A percentile compares a stretch with the other conserved stretches of the same genome.
These are phyloP conservation scores for Ajuga chamaepitys DNA, from an alignment of 257 asterid species.

Conservation along the genomic window DNA sequence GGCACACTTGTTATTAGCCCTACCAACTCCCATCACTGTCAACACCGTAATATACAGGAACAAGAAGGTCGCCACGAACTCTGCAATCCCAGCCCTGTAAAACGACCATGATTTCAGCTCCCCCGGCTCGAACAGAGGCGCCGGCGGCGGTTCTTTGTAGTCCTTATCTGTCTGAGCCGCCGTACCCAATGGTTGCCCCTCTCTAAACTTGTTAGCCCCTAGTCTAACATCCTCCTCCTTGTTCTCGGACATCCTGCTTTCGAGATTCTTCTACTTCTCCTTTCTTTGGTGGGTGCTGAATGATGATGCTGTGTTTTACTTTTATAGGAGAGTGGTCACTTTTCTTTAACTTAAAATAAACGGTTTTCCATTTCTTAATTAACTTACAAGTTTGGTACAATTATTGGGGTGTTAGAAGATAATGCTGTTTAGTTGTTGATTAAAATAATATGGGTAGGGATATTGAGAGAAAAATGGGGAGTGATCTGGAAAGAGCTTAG, in stretches of 20 bases:
- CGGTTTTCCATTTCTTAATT: constrained; percentile 4
- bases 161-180: constrained; percentile 62
- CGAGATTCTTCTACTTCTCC: neutral
- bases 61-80: constrained; percentile 62
- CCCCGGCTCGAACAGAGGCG: constrained; percentile 59
- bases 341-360: neutral
- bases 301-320: neutral
- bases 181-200: constrained; percentile 55
- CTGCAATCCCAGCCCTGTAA: constrained; percentile 70
- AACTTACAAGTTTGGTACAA: constrained; percentile 9
- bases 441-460: neutral
- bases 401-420: constrained; percentile 8
- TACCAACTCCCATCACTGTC: constrained; percentile 54
- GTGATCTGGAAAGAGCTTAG: constrained; percentile 40
- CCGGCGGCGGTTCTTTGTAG: constrained; percentile 61
- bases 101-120: constrained; percentile 67
- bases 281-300: too few species aligned
- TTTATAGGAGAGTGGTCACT: neutral
- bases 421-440: constrained; percentile 2
- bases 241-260: constrained; percentile 43
- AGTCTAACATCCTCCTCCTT: constrained; percentile 55
- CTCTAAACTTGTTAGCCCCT: constrained; percentile 55
- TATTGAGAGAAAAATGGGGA: constrained; percentile 11
- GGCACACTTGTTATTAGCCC: constrained; percentile 34
- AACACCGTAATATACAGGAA: constrained; percentile 49